These are phyloP conservation scores for Nannizziopsis arthrosporioides DNA, from an alignment of 2,329 filamentous ascomycete genomes.

Conservation along the genomic window DNA sequence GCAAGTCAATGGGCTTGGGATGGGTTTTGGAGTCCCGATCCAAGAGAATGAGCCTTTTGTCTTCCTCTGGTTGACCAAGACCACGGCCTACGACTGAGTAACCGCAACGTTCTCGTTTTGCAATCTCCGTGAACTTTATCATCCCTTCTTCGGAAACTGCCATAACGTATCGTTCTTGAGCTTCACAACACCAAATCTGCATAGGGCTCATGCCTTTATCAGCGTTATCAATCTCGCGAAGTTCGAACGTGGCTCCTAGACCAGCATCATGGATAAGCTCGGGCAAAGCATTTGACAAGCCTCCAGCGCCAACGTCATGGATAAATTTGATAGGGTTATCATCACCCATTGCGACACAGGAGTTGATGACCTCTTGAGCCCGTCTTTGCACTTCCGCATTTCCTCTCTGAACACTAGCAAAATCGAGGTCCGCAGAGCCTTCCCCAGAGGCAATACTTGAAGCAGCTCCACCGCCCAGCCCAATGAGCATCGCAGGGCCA, in stretches of 20 bases:
- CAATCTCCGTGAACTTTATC: constrained; percentile 58
- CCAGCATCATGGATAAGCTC: constrained; percentile 88
- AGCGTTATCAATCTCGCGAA: constrained; percentile 84
- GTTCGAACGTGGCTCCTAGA: constrained; percentile 79
- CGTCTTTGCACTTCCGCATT: constrained; percentile 94
- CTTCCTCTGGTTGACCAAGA: constrained; percentile 50
- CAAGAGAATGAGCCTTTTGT: constrained; percentile 63
- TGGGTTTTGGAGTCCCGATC: constrained; percentile 66
- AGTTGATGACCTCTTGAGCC: constrained; percentile 96
- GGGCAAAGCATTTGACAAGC: constrained; percentile 70
- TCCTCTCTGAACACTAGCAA: constrained; percentile 90
- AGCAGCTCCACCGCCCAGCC: constrained; percentile 86
- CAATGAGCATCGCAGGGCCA: constrained; percentile 94
- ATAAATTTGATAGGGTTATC: constrained; percentile 92
- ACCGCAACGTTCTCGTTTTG: constrained; percentile 72
- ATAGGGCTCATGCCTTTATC: constrained; percentile 88
- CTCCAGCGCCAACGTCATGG: constrained; percentile 92
- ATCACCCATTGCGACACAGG: constrained; percentile 71
- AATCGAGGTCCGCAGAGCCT: constrained; percentile 83
- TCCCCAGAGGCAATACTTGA: constrained; percentile 83
- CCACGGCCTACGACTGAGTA: constrained; percentile 85
- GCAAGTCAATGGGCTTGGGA: constrained; percentile 73
- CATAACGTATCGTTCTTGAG: constrained; percentile 91
- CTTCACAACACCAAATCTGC: constrained; percentile 96
- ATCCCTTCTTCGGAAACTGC: constrained; percentile 71